Evolutionary conservation across 495 filamentous ascomycete genomes (phyloP).

Genomic region (Penicillium angulare): DNA sequence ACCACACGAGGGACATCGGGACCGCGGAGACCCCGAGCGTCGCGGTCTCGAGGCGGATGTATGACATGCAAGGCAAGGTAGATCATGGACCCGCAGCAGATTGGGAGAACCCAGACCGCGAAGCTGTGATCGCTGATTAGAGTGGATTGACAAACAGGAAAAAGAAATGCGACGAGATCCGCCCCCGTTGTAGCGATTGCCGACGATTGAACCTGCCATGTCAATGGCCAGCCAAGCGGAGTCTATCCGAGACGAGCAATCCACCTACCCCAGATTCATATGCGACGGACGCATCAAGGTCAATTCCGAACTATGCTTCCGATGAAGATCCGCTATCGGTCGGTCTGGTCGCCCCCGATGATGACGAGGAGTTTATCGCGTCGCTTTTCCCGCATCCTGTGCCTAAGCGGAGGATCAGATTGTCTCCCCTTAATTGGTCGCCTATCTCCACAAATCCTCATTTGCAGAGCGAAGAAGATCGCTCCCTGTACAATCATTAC

Average conservation of each 20-base stretch:
- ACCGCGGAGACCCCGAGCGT: slow-evolving; percentile 24
- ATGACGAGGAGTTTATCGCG: slow-evolving; percentile 24
- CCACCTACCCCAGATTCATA: slow-evolving; percentile 1
- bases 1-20: background rate
- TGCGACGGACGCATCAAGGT: slow-evolving; percentile 1
- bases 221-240: slow-evolving; percentile 14
- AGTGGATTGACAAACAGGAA: slow-evolving; percentile 11
- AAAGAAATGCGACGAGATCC: slow-evolving; percentile 29
- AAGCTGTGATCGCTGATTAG: background rate
- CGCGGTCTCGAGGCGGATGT: slow-evolving; percentile 28
- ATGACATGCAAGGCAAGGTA: slow-evolving; percentile 31
- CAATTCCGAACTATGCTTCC: slow-evolving; percentile 9
- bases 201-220: slow-evolving; percentile 26
- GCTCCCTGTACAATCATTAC: slow-evolving; percentile 30
- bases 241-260: background rate
- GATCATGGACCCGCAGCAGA: background rate
- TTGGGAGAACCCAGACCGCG: background rate
- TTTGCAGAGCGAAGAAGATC: slow-evolving; percentile 24
- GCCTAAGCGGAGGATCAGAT: background rate
- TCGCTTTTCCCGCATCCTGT: slow-evolving; percentile 22
- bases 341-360: slow-evolving; percentile 3
- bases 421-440: background rate
- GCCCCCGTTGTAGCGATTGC: slow-evolving; percentile 27
- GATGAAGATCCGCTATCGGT: slow-evolving; percentile 12
- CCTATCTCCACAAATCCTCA: slow-evolving; percentile 20